Evolutionary conservation across 495 filamentous ascomycete genomes (phyloP).

Genomic region (Sporormia fimetaria): DNA sequence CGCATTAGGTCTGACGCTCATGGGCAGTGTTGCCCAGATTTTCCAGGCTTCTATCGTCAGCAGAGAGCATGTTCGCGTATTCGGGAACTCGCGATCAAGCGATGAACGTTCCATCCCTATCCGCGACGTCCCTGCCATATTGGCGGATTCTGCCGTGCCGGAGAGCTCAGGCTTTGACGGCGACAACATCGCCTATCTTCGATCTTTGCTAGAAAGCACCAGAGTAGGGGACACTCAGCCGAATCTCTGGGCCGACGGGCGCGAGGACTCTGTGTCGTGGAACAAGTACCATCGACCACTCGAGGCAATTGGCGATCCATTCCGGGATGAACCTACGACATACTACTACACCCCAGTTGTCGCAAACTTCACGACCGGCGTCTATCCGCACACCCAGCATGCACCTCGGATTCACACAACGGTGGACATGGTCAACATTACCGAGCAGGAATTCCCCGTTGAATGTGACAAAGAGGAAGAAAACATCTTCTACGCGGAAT

Average conservation of each 20-base stretch:
- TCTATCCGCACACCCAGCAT: not conserved
- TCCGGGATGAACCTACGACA: too few species aligned
- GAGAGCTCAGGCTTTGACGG: too few species aligned
- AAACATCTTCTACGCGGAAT: conserved; percentile 4
- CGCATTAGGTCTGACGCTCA: conserved; percentile 3
- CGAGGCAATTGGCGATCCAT: too few species aligned
- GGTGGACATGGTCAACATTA: not conserved
- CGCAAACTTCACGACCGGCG: not conserved
- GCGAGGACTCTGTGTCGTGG: too few species aligned
- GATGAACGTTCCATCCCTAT: too few species aligned
- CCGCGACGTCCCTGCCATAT: too few species aligned
- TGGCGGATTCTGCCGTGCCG: too few species aligned
- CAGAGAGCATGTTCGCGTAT: not conserved
- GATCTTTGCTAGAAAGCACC: not conserved
- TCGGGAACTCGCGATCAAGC: not conserved
- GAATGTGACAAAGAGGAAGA: conserved; percentile 6
- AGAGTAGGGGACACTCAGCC: not conserved
- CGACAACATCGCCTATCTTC: too few species aligned
- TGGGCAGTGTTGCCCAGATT: conserved; percentile 3
- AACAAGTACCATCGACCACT: too few species aligned
- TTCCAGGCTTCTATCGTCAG: not conserved
- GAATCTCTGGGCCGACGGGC: not conserved
- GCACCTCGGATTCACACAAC: conserved; percentile 6
- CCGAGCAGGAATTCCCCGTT: conserved; percentile 1
- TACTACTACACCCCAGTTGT: not conserved